Evolutionary conservation across 2,329 filamentous ascomycete genomes (phyloP), one percentile per base, ranked within the genome.

Genomic region (Chrysoporthe deuterocubensis): DNA sequence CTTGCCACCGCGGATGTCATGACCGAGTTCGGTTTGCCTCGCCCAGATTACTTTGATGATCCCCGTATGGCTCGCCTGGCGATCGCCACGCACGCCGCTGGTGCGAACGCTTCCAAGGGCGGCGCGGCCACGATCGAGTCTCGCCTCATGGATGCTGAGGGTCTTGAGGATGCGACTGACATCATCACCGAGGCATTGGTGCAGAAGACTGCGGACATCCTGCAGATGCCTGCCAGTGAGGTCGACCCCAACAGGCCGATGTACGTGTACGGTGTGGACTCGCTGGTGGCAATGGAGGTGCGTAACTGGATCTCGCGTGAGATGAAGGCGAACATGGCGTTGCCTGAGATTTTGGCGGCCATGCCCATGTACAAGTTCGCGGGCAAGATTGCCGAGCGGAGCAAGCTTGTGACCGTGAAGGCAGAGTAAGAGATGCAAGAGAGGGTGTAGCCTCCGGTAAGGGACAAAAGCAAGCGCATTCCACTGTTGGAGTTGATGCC

Each of bases 281-380:
- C 67, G 42, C 57, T 67, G 7, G 65, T 69, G 48, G 65, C 67
- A 9, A 60, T 69, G 62, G 67, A 69, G 64, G 62, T 69, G 56
- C 61, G 67, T 14, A 67, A 67, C 65, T 69, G 67, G 67, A 67
- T 69, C 46, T 59, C 61, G 32, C 26, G 67, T 14, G 67, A 69
- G 64, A 58, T 69, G 56, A 66, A 66, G 64, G 64, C 67, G 6
- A 66, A 61, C 54, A 52, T 69, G 54, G 59, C 67, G 7, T 44
- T 69, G 60, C 56, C 65, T 5, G 67, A 69, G 60, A 66, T 69
- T 18, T 16, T 69, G 67, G 67, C 67, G 2, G 64, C 64, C 3
- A 65, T 66, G n/a, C 67, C 67, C 3, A 69, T 69, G 64, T 43
- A 58, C 26, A 56, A 58, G 42, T 66, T 69, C 18, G 67, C 67